Evolutionary conservation across 164 flowering plant genomes (phyloP), one percentile per base, ranked within the genome.

Genomic region (Nelumbo lutea): DNA sequence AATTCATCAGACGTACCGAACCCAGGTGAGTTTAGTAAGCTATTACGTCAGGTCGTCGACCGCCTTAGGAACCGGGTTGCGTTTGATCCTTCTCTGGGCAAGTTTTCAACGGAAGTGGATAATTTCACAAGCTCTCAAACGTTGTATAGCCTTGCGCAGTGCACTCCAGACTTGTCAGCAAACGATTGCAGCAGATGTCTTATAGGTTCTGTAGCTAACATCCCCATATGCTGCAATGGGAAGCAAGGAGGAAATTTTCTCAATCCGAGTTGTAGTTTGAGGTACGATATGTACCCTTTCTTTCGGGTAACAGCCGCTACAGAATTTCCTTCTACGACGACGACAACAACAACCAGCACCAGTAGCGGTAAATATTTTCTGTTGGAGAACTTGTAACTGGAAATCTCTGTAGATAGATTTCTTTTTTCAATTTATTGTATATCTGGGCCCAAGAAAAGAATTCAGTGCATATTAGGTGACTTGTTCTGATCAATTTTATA

Each of bases 71-170:
- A 9, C 2, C 48, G 44, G 52, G 59, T 62, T 15, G 59, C 73
- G 6, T 59, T 8, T 48, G 55, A 40, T 9, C 50, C 38, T 39
- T 59, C 72, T 1, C 14, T 41, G 0, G 27, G 56, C 40, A 75
- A 52, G 60, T 75, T 47, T 45, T 74, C 70, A 11, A 58, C 70
- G 4, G n/a, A 55, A 41, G 48, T 66, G 39, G 69, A 9, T 14
- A 68, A 62, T 2, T 56, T 70, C 11, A 46, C 66, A 0, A 15
- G 9, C 7, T 41, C 43, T n/a, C 57, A 72, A 42, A 66, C 14
- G 3, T 9, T 77, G 42, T 73, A 79, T 45, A 47, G 42, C 1
- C 67, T 77, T 5, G 84, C 13, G 4, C 82, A 79, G 77, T 82
- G 85, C 68, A 75, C 76, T 6, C 78, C 69, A 43, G 78, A 79